Conservation (phyloP, 202 grass and related monocot genomes). For the Carex sylvatica region DNA sequence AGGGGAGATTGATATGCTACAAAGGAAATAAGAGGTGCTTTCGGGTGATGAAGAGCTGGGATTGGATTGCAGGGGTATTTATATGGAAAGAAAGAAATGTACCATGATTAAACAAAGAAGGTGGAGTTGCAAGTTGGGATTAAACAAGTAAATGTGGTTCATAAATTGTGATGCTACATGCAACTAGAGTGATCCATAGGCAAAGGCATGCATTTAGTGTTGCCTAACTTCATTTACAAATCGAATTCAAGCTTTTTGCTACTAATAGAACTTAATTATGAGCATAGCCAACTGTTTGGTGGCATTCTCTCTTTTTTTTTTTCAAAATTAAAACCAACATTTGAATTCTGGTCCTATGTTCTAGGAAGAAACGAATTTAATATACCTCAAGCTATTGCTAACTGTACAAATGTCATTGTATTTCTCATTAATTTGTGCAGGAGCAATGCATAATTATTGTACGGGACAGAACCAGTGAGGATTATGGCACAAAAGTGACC, state of each 20-base stretch:
- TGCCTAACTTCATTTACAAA: constrained; percentile 8
- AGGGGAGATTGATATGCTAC: background rate
- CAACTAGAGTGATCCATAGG: background rate
- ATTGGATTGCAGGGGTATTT: constrained; percentile 18
- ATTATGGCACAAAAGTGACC: background rate
- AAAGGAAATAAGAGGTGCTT: constrained; percentile 12
- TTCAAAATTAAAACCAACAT: background rate
- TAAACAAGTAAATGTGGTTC: constrained; percentile 28
- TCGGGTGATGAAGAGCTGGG: background rate
- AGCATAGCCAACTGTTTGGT: background rate
- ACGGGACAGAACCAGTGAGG: background rate
- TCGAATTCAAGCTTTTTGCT: background rate
- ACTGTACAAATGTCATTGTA: background rate
- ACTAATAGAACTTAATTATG: background rate
- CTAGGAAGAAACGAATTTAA: background rate
- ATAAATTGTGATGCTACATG: constrained; percentile 17
- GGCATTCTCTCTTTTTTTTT: background rate
- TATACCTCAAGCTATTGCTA: no score
- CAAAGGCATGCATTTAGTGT: background rate
- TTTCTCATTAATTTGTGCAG: background rate
- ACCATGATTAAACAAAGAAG: constrained; percentile 27
- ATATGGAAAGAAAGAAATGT: constrained; percentile 21
- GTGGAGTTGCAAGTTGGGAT: constrained; percentile 29
- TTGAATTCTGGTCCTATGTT: background rate
- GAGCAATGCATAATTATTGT: background rate